Evolutionary conservation across 352 stramenopile genomes (phyloP).

Genomic region (Blastocystis sp.): DNA sequence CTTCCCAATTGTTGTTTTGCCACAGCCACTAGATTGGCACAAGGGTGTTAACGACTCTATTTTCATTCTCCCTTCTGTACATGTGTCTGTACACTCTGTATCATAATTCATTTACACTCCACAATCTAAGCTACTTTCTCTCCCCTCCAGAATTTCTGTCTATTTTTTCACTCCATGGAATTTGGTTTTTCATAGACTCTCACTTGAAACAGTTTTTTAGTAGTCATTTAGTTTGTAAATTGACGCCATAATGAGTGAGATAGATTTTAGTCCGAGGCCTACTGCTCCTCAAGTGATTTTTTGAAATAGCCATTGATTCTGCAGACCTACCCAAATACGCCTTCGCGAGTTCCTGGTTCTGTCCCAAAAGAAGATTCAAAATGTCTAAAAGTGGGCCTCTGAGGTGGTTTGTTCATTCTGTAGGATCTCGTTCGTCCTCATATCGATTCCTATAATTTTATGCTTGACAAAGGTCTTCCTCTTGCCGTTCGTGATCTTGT

Average conservation of each 20-base stretch:
- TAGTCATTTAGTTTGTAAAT: not conserved
- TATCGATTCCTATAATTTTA: constrained; percentile 96
- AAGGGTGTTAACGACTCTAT: too few species aligned
- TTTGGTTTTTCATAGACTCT: not conserved
- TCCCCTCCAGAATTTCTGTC: not conserved
- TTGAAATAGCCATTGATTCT: not conserved
- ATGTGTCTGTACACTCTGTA: too few species aligned
- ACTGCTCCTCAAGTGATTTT: constrained; percentile 7
- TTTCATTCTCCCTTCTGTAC: too few species aligned
- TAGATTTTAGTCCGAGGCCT: constrained; percentile 23
- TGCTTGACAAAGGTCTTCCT: constrained; percentile 86
- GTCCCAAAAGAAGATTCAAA: constrained; percentile 33
- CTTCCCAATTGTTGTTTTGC: too few species aligned
- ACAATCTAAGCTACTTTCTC: too few species aligned
- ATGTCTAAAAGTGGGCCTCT: constrained; percentile 8
- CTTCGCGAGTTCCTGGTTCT: constrained; percentile 53
- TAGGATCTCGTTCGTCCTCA: constrained; percentile 85
- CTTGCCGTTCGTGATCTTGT: constrained; percentile 83
- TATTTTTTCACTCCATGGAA: not conserved
- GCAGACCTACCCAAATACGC: constrained; percentile 56
- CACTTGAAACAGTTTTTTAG: not conserved
- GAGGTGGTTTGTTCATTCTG: not conserved
- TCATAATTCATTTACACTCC: too few species aligned
- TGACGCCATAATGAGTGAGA: not conserved
- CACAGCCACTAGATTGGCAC: too few species aligned